These are phyloP conservation scores for Mortierella sp. DNA, from an alignment of 371 early-diverging fungal genomes.

Conservation along the genomic window DNA sequence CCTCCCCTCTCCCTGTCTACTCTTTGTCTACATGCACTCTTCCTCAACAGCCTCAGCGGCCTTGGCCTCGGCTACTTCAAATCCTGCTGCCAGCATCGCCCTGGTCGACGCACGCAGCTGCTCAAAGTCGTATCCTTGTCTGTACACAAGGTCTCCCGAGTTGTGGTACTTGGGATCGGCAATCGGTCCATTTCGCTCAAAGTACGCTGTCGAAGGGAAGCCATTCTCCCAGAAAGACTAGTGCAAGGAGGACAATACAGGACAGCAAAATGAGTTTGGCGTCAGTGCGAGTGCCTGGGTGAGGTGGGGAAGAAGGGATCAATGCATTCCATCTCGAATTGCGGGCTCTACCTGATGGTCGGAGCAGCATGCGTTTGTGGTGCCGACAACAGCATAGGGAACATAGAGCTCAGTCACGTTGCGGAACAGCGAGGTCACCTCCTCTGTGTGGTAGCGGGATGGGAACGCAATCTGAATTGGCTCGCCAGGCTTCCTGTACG, in stretches of 20 bases:
- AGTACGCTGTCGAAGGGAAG: conserved; percentile 52
- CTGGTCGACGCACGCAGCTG: conserved; percentile 51
- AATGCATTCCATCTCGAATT: too few relatives aligned
- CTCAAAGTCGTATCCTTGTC: conserved; percentile 55
- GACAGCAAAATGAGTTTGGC: too few relatives aligned
- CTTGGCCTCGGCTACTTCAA: conserved; percentile 53
- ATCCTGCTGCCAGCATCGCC: conserved; percentile 51
- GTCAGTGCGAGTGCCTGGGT: too few relatives aligned
- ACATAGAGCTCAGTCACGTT: conserved; percentile 53
- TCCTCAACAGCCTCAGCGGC: not conserved
- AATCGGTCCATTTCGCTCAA: conserved; percentile 57
- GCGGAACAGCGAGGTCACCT: conserved; percentile 36
- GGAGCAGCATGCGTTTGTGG: conserved; percentile 55
- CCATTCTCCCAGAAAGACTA: conserved; percentile 54
- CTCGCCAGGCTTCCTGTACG: conserved; percentile 55
- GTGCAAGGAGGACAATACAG: not conserved
- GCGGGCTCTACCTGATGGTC: conserved; percentile 50
- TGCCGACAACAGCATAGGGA: conserved; percentile 49
- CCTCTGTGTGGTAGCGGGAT: conserved; percentile 45
- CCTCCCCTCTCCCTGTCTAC: not conserved
- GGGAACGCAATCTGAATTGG: conserved; percentile 55
- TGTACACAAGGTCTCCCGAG: conserved; percentile 53
- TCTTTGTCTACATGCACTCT: not conserved
- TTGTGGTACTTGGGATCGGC: conserved; percentile 58
- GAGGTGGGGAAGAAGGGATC: too few relatives aligned